Conservation (phyloP, 129 eudicot species). For the Lonicera japonica region DNA sequence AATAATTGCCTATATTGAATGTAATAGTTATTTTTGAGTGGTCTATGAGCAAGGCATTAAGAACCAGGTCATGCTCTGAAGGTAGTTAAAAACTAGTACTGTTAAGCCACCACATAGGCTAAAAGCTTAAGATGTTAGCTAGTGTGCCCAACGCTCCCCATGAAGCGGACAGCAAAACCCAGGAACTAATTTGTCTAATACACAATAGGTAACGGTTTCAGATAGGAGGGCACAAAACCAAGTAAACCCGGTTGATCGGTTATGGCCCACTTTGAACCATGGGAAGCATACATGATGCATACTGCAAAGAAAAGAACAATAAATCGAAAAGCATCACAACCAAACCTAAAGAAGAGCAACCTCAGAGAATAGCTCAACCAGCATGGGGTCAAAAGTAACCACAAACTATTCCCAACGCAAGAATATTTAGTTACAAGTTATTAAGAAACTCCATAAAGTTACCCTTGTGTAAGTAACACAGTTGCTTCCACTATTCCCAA, state of each 20-base stretch:
- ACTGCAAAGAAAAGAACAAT: background rate
- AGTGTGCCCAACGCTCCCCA: too few relatives aligned
- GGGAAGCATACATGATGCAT: background rate
- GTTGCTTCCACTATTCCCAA: too few relatives aligned
- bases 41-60: constrained; percentile 1
- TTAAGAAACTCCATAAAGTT: too few relatives aligned
- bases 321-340: too few relatives aligned
- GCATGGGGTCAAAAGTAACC: too few relatives aligned
- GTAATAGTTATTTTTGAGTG: background rate
- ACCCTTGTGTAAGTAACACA: too few relatives aligned
- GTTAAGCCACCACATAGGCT: background rate
- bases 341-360: too few relatives aligned
- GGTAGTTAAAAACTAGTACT: background rate
- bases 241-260: background rate
- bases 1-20: constrained; percentile 17
- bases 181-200: background rate
- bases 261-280: background rate
- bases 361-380: too few relatives aligned
- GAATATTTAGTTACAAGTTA: too few relatives aligned
- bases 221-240: background rate
- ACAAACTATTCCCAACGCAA: too few relatives aligned
- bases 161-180: too few relatives aligned
- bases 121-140: background rate
- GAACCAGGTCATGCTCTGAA: background rate
- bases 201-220: background rate